Base-by-base conservation (phyloP, 164 flowering plant genomes). In the Paratinospora sagittata region DNA sequence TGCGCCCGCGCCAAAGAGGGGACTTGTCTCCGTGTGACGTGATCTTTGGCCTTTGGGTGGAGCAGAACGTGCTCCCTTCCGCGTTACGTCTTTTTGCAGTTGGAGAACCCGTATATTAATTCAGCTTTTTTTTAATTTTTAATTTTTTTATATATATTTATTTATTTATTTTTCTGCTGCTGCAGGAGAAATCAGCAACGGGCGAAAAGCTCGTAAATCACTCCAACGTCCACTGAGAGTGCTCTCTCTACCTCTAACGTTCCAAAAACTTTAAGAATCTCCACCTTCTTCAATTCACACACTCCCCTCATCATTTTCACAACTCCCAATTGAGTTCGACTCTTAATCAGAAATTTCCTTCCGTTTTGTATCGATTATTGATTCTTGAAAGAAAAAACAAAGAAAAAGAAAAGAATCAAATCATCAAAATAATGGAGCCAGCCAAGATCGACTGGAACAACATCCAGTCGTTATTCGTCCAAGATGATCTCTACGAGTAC, bases 371-470 rank as follows among this genome's bases (percentile, higher is more conserved):
- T 30, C 4, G 34, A 30, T 30, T 30, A 4, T 30, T 30, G 2
- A n/a, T 64, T n/a, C 24, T 13, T 33, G 77, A 19, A 69, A 55
- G 62, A 33, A 21, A 30, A 30, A 30, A 30, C 3, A 30, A 30
- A 30, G 34, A 30, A 30, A n/a, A n/a, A n/a, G n/a, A n/a, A n/a
- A n/a, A 30, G 34, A 4, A 30, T 1, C 3, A 30, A 30, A 30
- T 30, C 2, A 30, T 30, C 34, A 30, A n/a, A n/a, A 30, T 27
- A 72, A 91, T 96, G 99, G 99, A 96, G 70, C 91, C 94, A 8
- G 91, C 92, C 6, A 85, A 86, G 57, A 92, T 95, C 57, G 97
- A 92, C 65, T 93, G 98, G 99, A 84, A 86, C 73, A 89, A 65
- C 73, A 52, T 95, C 6, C 87, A 89, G 3, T 91, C 90, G 9